A percentile compares a stretch with the other conserved stretches of the same genome.
Evolutionary conservation across 169 alveolate genomes (phyloP).

Genomic region (Plasmodium inui): DNA sequence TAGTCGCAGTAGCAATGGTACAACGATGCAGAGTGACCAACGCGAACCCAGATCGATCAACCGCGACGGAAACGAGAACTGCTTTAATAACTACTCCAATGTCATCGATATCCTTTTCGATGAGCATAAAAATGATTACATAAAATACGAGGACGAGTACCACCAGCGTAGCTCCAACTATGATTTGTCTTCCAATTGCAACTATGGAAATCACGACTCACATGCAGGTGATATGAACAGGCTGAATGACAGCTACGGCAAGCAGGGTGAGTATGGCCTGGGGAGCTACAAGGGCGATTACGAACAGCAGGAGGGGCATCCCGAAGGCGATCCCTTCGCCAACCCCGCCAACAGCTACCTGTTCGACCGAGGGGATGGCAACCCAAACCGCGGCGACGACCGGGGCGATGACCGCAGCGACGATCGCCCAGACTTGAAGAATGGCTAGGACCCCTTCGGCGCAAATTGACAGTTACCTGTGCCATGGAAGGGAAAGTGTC

Average conservation of each 20-base stretch:
- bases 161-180: neutral
- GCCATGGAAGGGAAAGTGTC: neutral
- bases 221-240: neutral
- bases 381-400: neutral
- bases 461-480: neutral
- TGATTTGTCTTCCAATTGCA: neutral
- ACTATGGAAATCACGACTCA: neutral
- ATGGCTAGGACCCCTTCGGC: neutral
- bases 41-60: neutral
- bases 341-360: neutral
- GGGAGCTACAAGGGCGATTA: neutral
- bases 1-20: neutral
- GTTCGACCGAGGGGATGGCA: neutral
- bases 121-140: conserved; percentile 45
- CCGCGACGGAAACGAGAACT: neutral
- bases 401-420: neutral
- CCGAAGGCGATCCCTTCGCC: neutral
- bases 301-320: neutral
- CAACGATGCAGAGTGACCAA: neutral
- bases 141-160: conserved; percentile 8
- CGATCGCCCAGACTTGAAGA: neutral
- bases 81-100: conserved; percentile 34
- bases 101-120: conserved; percentile 51
- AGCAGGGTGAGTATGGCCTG: neutral
- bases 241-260: neutral